phyloP scores from a whole-genome alignment of 768 basidiomycete genomes.

The Mycena latifolia region DNA sequence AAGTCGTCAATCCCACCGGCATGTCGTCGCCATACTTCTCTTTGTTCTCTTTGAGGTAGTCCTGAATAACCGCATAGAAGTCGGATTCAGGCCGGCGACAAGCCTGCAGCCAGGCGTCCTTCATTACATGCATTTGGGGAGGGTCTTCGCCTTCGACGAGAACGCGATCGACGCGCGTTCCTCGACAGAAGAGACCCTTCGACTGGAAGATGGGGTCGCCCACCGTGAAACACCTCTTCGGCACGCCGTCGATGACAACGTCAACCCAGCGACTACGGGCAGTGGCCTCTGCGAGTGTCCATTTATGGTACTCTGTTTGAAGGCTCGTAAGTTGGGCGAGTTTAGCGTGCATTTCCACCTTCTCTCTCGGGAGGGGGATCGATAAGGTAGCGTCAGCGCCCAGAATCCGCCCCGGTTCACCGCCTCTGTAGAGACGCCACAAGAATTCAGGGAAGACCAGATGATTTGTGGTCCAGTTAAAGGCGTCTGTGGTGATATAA shows the following conservation, averaged over 20 bases:
- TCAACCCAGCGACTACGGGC: slow-evolving; percentile 8
- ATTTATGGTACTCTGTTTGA: no score
- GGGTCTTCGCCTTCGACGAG: background rate
- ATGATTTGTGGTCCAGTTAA: slow-evolving; percentile 17
- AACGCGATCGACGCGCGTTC: slow-evolving; percentile 9
- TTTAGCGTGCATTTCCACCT: no score
- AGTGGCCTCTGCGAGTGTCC: background rate
- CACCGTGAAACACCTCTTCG: slow-evolving; percentile 5
- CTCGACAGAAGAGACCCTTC: slow-evolving; percentile 8
- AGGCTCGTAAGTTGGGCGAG: no score
- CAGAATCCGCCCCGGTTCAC: background rate
- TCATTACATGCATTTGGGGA: slow-evolving; percentile 15
- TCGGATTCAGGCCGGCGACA: slow-evolving; percentile 22
- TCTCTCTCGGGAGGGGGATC: background rate
- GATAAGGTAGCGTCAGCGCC: slow-evolving; percentile 15
- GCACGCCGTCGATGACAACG: background rate
- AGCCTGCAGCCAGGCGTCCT: slow-evolving; percentile 23
- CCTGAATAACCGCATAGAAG: slow-evolving; percentile 14
- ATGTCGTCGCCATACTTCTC: background rate
- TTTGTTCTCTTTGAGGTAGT: background rate
- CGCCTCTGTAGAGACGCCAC: slow-evolving; percentile 25
- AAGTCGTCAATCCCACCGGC: background rate
- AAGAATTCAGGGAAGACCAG: slow-evolving; percentile 22
- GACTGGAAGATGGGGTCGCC: slow-evolving; percentile 21
- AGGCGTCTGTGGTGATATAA: slow-evolving; percentile 16